Conservation (phyloP, 352 stramenopile genomes). For the Phytopythium cucurbitacearum region DNA sequence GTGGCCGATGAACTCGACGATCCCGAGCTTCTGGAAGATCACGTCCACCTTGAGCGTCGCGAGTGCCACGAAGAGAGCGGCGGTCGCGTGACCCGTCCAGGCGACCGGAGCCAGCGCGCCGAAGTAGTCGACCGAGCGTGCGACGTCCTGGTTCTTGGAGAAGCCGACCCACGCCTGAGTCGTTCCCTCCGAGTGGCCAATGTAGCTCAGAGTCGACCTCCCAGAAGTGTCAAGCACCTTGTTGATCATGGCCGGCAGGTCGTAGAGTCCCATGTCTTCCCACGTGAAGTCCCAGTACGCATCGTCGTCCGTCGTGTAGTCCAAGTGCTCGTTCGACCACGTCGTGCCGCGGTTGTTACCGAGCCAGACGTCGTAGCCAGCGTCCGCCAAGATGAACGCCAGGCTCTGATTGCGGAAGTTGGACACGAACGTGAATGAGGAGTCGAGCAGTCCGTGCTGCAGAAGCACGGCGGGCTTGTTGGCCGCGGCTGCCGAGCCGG, state of each 20-base stretch:
- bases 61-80: constrained; percentile 24
- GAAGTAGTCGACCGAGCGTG: constrained; percentile 47
- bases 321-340: constrained; percentile 40
- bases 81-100: constrained; percentile 24
- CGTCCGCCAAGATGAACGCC: constrained; percentile 44
- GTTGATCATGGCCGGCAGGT: constrained; percentile 47
- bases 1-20: constrained; percentile 33
- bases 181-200: constrained; percentile 51
- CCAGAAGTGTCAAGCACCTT: constrained; percentile 35
- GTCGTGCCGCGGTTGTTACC: constrained; percentile 60
- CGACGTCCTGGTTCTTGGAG: constrained; percentile 48
- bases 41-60: constrained; percentile 41
- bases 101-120: constrained; percentile 45
- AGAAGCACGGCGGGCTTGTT: constrained; percentile 52
- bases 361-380: constrained; percentile 57
- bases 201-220: constrained; percentile 37
- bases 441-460: constrained; percentile 50
- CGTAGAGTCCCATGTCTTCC: constrained; percentile 49
- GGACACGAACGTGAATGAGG: constrained; percentile 44
- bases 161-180: constrained; percentile 57
- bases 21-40: constrained; percentile 30
- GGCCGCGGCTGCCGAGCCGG: constrained; percentile 6
- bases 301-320: constrained; percentile 24
- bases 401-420: constrained; percentile 56
- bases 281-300: constrained; percentile 56